phyloP scores from a whole-genome alignment of 345 rosid species.

The Fremontodendron californicum region DNA sequence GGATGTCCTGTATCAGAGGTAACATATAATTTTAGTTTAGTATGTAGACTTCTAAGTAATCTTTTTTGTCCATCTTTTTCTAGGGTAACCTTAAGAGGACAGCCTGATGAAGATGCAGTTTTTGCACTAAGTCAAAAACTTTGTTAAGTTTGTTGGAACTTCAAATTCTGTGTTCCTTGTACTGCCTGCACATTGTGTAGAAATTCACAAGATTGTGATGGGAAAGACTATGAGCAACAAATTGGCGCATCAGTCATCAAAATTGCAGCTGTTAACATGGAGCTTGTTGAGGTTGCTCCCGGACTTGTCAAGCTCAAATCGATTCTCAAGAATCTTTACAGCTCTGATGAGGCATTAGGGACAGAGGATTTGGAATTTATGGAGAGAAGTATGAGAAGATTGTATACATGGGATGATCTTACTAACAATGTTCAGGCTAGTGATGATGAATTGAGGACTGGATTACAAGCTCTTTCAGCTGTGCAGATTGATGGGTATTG shows the following conservation, averaged over 20 bases:
- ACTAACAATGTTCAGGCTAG: constrained; percentile 76
- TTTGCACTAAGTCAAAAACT: constrained; percentile 84
- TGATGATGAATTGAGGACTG: constrained; percentile 57
- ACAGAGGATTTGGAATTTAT: constrained; percentile 34
- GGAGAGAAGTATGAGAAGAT: constrained; percentile 24
- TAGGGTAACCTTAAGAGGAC: constrained; percentile 77
- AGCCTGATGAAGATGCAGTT: constrained; percentile 84
- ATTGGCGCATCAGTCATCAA: constrained; percentile 47
- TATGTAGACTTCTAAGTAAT: not conserved
- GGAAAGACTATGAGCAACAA: constrained; percentile 17
- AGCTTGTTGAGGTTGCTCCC: constrained; percentile 83
- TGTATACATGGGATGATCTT: constrained; percentile 69
- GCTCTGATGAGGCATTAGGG: constrained; percentile 35
- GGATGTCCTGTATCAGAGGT: constrained; percentile 66
- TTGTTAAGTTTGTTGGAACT: constrained; percentile 75
- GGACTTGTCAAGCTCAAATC: constrained; percentile 68
- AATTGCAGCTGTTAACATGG: constrained; percentile 68
- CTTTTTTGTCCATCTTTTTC: not conserved
- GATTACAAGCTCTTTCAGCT: constrained; percentile 60
- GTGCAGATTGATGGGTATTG: constrained; percentile 80
- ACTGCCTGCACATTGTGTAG: constrained; percentile 44
- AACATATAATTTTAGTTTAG: not conserved
- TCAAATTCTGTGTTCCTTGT: constrained; percentile 77
- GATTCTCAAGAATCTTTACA: constrained; percentile 60
- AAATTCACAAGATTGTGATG: constrained; percentile 27